Evolutionary conservation across 345 rosid species (phyloP).

Genomic region (Citrus cavaleriei): DNA sequence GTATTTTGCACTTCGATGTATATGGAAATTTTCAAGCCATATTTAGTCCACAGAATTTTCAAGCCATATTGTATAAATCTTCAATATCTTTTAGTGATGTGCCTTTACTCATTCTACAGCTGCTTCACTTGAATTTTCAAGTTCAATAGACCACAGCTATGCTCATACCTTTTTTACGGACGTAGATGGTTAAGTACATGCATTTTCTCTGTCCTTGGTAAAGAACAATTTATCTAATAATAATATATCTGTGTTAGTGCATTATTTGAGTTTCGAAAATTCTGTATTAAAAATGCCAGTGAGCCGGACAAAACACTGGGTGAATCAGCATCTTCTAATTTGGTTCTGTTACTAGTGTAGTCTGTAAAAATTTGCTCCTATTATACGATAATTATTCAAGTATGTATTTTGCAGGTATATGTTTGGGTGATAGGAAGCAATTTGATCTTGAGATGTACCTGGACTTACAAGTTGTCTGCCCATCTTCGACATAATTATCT

Average conservation of each 20-base stretch:
- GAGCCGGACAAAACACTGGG: not conserved
- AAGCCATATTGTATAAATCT: no score
- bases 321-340: not conserved
- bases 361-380: not conserved
- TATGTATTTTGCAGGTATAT: constrained; percentile 52
- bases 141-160: constrained; percentile 56
- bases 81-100: not conserved
- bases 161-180: constrained; percentile 55
- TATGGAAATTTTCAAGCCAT: not conserved
- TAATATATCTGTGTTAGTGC: not conserved
- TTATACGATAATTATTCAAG: not conserved
- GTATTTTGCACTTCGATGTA: not conserved
- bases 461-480: constrained; percentile 98
- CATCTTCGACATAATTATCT: constrained; percentile 92
- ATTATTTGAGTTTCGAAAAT: not conserved
- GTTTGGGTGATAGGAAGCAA: constrained; percentile 92
- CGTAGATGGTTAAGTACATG: constrained; percentile 73
- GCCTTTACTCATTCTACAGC: constrained; percentile 30
- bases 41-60: not conserved
- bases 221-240: not conserved
- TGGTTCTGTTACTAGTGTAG: not conserved
- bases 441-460: constrained; percentile 81
- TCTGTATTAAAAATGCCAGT: no score
- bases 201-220: not conserved
- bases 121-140: constrained; percentile 87